Evolutionary conservation across 805 yeast genomes (phyloP).

Genomic region (Cyberlindnera sargentensis): DNA sequence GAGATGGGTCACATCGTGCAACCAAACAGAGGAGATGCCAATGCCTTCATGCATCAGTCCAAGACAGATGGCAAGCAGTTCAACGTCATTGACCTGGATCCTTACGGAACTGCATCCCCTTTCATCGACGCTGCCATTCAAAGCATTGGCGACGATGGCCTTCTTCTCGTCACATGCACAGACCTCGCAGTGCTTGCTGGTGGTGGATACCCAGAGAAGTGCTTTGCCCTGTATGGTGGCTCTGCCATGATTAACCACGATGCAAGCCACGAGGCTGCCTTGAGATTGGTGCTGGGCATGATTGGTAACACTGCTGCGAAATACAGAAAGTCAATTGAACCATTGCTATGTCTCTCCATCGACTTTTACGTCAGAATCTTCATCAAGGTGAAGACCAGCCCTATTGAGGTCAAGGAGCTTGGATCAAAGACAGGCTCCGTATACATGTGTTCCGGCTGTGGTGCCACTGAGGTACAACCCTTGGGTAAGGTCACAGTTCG

Average conservation of each 20-base stretch:
- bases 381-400: constrained; percentile 69
- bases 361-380: constrained; percentile 90
- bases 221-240: constrained; percentile 93
- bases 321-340: constrained; percentile 82
- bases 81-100: constrained; percentile 91
- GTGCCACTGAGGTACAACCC: constrained; percentile 60
- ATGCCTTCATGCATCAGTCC: constrained; percentile 58
- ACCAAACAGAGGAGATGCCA: constrained; percentile 87
- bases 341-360: constrained; percentile 76
- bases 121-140: constrained; percentile 90
- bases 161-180: constrained; percentile 88
- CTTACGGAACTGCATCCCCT: constrained; percentile 96
- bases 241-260: constrained; percentile 66
- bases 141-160: constrained; percentile 74
- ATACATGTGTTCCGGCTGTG: constrained; percentile 86
- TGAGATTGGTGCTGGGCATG: constrained; percentile 72
- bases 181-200: constrained; percentile 96
- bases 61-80: constrained; percentile 39
- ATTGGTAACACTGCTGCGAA: constrained; percentile 82
- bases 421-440: constrained; percentile 72
- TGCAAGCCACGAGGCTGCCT: constrained; percentile 88
- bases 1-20: constrained; percentile 47
- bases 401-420: constrained; percentile 73
- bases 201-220: constrained; percentile 92
- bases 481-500: constrained; percentile 56